Base-by-base conservation (phyloP, 176 grass and related monocot genomes). In the Eragrostis nindensis region DNA sequence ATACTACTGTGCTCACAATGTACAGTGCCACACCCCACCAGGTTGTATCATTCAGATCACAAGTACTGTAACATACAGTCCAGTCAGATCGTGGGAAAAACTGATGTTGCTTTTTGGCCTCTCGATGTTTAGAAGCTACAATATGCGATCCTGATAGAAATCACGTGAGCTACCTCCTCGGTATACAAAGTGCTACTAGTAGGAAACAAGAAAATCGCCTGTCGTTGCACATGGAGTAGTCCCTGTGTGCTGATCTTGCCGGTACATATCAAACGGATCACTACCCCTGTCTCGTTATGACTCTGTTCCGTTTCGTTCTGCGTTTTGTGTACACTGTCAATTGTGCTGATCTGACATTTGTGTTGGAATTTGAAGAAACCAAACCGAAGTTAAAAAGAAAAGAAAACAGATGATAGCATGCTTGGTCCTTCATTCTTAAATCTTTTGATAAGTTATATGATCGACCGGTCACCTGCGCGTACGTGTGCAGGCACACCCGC, bases 401-500 rank as follows among this genome's bases (percentile, higher is more conserved):
- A 36, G 32, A 36, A 36, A 36, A 36, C 32, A 36, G 32, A n/a
- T n/a, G 32, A 36, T 36, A 36, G 4, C 32, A 36, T 36, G 4
- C 32, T 36, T 36, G 32, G 4, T 36, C 32, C 32, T 36, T 36
- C 32, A 36, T 36, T 36, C 2, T 36, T 36, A 4, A 2, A 36
- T 36, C 1, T 36, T 36, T 36, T 36, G 32, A 36, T 36, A 36
- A 36, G 32, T 36, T 1, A 36, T 36, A 4, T 36, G 32, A 36
- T 36, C 32, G 32, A 36, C 4, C 32, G 32, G 32, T 44, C 42
- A 8, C 5, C 42, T 0, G 14, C 19, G 25, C 3, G 17, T 8
- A 16, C 11, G 1, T 48, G 39, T 60, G 52, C 91, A 97, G 95
- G 92, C 78, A 29, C 95, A 97, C 87, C 87, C 90, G 44, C 87